Evolutionary conservation across 805 yeast species (phyloP), one percentile per base, ranked within the genome.

Genomic region (Pichia scutulata): DNA sequence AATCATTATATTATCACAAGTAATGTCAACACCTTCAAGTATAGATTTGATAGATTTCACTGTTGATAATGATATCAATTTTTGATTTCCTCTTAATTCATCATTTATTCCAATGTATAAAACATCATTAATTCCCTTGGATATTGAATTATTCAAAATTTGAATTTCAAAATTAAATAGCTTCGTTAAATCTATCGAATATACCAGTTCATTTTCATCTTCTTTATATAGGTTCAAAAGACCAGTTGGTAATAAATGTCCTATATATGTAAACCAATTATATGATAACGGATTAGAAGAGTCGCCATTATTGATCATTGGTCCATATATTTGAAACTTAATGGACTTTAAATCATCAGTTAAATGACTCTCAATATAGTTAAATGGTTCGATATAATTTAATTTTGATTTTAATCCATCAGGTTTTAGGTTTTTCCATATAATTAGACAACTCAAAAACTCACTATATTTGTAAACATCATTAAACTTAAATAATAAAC

Each of bases 251-350:
- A 78, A 79, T 41, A 86, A 60, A 18, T 80, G 83, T 0, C 86
- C 89, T 83, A 81, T 82, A 1, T 86, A 79, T 47, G 72, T 74
- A 60, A 84, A 84, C 92, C 92, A 86, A 5, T 81, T 81, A 59
- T 80, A 86, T 22, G 67, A 62, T 42, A 48, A n/a, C n/a, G n/a
- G 24, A 5, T 46, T 25, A 51, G 60, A n/a, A 49, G 52, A 44
- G 2, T 44, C 8, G 4, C 40, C 39, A 50, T 69, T 70, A 43
- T 66, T 56, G 28, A 81, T 78, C 14, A 78, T 56, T 4, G 87
- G 87, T 0, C 87, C 89, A 64, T 67, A 85, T 1, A 84, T 72
- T 60, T 78, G 80, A 58, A 84, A 79, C 39, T 85, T 73, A 50
- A 88, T 81, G 19, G 82, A 84, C 46, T 84, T 65, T 14, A 84